Base-by-base conservation (phyloP, 2,329 filamentous ascomycete species). In the Microdochium paspali region DNA sequence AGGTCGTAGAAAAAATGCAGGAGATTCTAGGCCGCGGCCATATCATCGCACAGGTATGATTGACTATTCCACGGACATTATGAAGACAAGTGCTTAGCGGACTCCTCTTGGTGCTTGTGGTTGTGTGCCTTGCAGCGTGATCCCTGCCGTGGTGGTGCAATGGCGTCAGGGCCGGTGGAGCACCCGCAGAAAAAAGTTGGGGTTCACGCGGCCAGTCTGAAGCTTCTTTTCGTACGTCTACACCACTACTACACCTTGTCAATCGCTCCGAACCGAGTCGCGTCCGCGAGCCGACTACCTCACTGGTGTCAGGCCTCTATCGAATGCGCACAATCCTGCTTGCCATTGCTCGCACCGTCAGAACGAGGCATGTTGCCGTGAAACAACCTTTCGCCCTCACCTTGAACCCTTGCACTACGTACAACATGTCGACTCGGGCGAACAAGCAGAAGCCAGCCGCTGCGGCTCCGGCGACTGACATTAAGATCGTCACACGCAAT, bases 401-500 rank as follows among this genome's bases (percentile, higher is more conserved):
- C 44, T 46, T 30, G 30, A 48, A 52, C 44, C 44, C 40, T 26
- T 53, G 46, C 54, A 47, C 44, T 50, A 43, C 53, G 45, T 56
- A 55, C 52, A 61, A 49, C 47, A 63, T 63, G 60, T 47, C 52
- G 26, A 55, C 54, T 5, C 51, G 55, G 39, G 25, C 49, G 7
- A 50, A 55, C 39, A 53, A 54, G 13, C 15, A 15, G 18, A 40
- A 40, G 18, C 35, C 35, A 21, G 46, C 47, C 32, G 44, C 58
- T 42, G 49, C 53, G 39, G 53, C 58, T 12, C 47, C 60, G 48
- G 59, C 61, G 40, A 57, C 58, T 46, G 58, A 61, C 20, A 58
- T 62, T 24, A 59, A 65, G 50, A 61, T 55, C 30, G 55, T 71
- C 47, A 54, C 55, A 18, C 61, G 64, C 51, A 66, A 74, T 49